Conservation (phyloP, 2,329 filamentous ascomycete genomes). For the Fusarium stilboides region DNA sequence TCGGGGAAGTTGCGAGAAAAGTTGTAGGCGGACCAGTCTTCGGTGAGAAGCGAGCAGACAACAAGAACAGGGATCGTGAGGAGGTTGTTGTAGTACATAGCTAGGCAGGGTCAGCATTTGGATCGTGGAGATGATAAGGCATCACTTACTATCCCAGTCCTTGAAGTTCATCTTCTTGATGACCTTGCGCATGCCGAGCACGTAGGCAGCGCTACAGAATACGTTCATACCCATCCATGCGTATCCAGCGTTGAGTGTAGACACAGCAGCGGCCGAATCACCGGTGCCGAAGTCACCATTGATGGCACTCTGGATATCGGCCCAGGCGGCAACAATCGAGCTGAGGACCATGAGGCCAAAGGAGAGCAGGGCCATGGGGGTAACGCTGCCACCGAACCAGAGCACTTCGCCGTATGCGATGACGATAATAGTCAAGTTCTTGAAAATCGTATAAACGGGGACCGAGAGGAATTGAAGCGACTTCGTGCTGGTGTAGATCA, state of each 20-base stretch:
- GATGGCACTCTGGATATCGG: slow-evolving; percentile 91
- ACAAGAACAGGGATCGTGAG: slow-evolving; percentile 95
- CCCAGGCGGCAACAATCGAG: slow-evolving; percentile 95
- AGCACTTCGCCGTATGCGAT: slow-evolving; percentile 98
- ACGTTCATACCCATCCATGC: slow-evolving; percentile 99
- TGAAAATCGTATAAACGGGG: slow-evolving; percentile 99
- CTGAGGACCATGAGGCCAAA: slow-evolving; percentile 98
- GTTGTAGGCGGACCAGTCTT: slow-evolving; percentile 94
- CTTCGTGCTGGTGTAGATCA: slow-evolving; percentile 99
- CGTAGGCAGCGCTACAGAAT: slow-evolving; percentile 90
- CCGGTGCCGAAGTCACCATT: slow-evolving; percentile 69
- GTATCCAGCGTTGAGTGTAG: slow-evolving; percentile 94
- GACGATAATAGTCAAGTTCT: slow-evolving; percentile 98
- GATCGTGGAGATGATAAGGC: slow-evolving; percentile 11
- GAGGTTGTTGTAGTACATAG: slow-evolving; percentile 99
- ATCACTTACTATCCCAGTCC: slow-evolving; percentile 94
- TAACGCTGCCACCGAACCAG: slow-evolving; percentile 96
- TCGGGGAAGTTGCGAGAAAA: slow-evolving; percentile 88
- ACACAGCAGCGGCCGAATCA: slow-evolving; percentile 81
- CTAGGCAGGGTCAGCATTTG: slow-evolving; percentile 65
- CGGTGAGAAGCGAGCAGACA: slow-evolving; percentile 82
- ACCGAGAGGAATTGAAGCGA: slow-evolving; percentile 97
- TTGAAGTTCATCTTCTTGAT: slow-evolving; percentile 99
- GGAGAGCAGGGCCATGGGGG: slow-evolving; percentile 87
- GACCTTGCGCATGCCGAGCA: slow-evolving; percentile 95